Evolutionary conservation across 805 yeast species (phyloP), one percentile per base, ranked within the genome.

Genomic region (Candida xyloterini): DNA sequence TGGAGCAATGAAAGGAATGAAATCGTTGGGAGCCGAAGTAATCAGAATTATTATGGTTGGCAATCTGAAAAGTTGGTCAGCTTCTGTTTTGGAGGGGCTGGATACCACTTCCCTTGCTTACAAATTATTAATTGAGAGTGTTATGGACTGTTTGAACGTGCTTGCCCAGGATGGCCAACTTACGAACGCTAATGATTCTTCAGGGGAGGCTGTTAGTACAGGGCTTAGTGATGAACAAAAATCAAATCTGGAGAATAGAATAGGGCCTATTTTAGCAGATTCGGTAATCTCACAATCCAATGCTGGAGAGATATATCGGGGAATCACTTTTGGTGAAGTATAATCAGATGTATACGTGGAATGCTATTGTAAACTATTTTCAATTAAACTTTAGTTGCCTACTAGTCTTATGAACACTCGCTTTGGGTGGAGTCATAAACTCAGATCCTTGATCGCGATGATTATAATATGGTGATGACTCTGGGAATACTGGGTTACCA

Each of bases 1-100:
- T 53, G 99, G 99, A 27, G 82, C 97, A 4, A 74, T 95, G 22
- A 74, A 78, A 34, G 99, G 98, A 5, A 73, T 93, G 53, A 75
- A 78, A 41, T 87, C 83, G 14, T 66, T 93, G 54, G 99, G 97
- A 3, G 69, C 81, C 5, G 98, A 93, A 62, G 95, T 93, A 8
- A 76, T 91, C 26, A 75, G 95, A 50, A 81, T 91, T 30, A 76
- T 87, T 1, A 71, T 93, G 39, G 68, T 91, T 27, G 96, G 96
- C 0, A 93, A 93, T 60, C 63, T 91, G 44, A 75, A 79, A 48
- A 78, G 81, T 42, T 93, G 99, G 99, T 69, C 79, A 11, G 69
- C 67, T 34, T 71, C 76, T 43, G 81, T 84, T 1, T 64, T 82
- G 31, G 56, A 50, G 11, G 50, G 48, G n/a, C 40, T 54, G 10